Evolutionary conservation across 331 rosid species (phyloP).

Genomic region (Malus hybrid): DNA sequence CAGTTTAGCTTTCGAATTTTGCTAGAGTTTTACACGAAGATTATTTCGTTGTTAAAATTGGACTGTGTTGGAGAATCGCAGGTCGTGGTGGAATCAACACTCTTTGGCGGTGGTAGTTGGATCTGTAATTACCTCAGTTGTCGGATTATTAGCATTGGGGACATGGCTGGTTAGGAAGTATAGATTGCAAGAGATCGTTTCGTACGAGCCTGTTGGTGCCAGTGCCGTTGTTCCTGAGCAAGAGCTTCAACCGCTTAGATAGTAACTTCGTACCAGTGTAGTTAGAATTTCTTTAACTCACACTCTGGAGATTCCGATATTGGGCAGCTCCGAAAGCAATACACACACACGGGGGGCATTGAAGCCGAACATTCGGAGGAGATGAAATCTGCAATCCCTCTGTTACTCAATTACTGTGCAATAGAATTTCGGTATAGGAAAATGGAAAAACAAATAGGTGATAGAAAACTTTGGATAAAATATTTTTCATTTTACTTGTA

Average conservation of each 20-base stretch:
- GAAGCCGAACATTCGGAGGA: slow-evolving; percentile 1
- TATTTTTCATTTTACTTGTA: background rate
- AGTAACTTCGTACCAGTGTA: background rate
- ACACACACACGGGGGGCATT: background rate
- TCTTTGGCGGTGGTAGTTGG: slow-evolving; percentile 21
- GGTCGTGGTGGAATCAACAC: slow-evolving; percentile 35
- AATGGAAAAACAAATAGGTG: background rate
- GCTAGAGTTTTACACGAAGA: background rate
- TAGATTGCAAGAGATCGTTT: slow-evolving; percentile 10
- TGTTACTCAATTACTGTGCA: background rate
- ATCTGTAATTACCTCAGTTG: slow-evolving; percentile 18
- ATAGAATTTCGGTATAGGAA: background rate
- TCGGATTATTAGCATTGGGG: slow-evolving; percentile 24
- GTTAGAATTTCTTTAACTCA: background rate
- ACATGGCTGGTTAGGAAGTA: slow-evolving; percentile 30
- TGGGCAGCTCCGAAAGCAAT: background rate
- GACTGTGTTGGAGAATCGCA: slow-evolving; percentile 11
- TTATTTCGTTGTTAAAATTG: background rate
- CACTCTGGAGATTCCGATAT: background rate
- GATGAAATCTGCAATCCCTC: slow-evolving; percentile 8
- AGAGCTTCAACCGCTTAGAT: slow-evolving; percentile 42
- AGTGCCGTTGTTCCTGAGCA: slow-evolving; percentile 26
- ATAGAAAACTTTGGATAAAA: background rate
- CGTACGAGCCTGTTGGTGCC: slow-evolving; percentile 27
- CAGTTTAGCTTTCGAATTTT: background rate